These are phyloP conservation scores for Favolaschia claudopus DNA, from an alignment of 768 basidiomycete species.

Conservation along the genomic window DNA sequence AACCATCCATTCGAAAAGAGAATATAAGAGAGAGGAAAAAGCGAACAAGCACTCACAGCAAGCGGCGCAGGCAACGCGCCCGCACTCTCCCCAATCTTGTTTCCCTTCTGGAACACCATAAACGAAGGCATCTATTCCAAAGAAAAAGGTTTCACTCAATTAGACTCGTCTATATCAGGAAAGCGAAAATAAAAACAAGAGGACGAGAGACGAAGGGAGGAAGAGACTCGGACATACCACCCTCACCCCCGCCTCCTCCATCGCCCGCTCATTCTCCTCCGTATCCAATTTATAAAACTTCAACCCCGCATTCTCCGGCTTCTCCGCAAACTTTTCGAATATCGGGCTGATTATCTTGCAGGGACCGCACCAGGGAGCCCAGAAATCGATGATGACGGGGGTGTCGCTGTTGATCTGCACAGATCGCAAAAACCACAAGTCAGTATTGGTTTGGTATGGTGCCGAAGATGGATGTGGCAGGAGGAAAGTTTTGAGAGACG, in stretches of 20 bases:
- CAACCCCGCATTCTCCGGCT: conserved; percentile 41
- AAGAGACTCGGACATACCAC: conserved; percentile 68
- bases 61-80: conserved; percentile 42
- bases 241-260: conserved; percentile 65
- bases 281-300: conserved; percentile 81
- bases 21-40: not conserved
- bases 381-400: conserved; percentile 70
- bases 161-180: too few relatives aligned
- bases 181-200: not conserved
- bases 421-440: conserved; percentile 2
- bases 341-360: conserved; percentile 72
- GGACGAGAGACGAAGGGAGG: too few relatives aligned
- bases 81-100: conserved; percentile 39
- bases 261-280: conserved; percentile 61
- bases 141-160: too few relatives aligned
- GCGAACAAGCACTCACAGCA: conserved; percentile 1
- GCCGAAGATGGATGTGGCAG: not conserved
- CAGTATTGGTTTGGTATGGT: too few relatives aligned
- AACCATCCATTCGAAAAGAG: not conserved
- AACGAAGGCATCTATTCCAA: conserved; percentile 46
- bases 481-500: not conserved
- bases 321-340: conserved; percentile 62
- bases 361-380: conserved; percentile 82
- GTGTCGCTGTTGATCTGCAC: conserved; percentile 55
- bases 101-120: conserved; percentile 36